Evolutionary conservation across 2,329 filamentous ascomycete genomes (phyloP), one percentile per base, ranked within the genome.

Genomic region (Sclerotinia sclerotiorum): DNA sequence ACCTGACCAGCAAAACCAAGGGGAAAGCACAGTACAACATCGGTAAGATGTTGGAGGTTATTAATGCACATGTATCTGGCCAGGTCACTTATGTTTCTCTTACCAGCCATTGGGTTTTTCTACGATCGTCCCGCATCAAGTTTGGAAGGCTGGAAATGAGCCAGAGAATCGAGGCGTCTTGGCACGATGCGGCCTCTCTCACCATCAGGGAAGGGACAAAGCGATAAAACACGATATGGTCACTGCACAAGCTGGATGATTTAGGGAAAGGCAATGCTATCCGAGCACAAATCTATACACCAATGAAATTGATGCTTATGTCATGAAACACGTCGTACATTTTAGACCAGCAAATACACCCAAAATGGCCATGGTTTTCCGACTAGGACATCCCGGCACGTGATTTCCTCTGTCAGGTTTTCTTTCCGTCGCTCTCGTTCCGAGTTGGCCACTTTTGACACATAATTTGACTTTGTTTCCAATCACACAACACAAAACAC

Each of bases 311-410:
- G n/a, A 49, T 24, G 29, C 29, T 62, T 35, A 39, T 39, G 13
- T 61, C 17, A n/a, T 49, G 58, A 61, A 61, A 61, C 58, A 24
- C 19, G 27, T 61, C 44, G 27, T 49, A 32, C 29, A 42, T 6
- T 32, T 35, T 32, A 39, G 55, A n/a, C 15, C 55, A 24, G n/a
- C 11, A n/a, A 35, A 29, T 49, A 24, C 49, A 11, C 11, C 44
- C 58, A 62, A 49, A 49, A 35, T 15, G 29, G 29, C 21, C 21
- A 21, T 19, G n/a, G 46, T 27, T 51, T 46, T 21, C 49, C 13
- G 44, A 48, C 27, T 35, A 42, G 6, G 11, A 10, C 21, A 39
- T 51, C 13, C 21, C 4, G 2, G 1, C 64, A 67, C 55, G 64
- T 67, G 64, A 51, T n/a, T 6, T 32, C 19, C 32, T n/a, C 6